Percentiles rank a stretch among this genome's conserved stretches.
phyloP scores from a whole-genome alignment of 352 stramenopile genomes.

The Pythium sp. region DNA sequence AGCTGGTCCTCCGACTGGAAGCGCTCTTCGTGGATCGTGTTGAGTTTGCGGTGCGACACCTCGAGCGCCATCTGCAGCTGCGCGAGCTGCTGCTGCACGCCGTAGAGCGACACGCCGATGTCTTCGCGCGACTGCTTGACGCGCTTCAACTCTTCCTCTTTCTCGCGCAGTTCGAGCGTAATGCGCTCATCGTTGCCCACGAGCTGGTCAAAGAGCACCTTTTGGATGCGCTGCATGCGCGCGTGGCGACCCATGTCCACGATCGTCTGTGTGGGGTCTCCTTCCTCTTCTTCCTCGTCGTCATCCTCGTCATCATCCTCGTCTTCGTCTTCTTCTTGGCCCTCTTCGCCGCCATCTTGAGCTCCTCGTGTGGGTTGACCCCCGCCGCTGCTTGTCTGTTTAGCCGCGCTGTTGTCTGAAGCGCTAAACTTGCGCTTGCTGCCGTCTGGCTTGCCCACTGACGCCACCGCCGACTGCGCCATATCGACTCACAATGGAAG shows the following conservation, averaged over 20 bases:
- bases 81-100: conserved; percentile 94
- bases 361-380: not conserved
- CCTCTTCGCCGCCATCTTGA: not conserved
- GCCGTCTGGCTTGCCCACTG: not conserved
- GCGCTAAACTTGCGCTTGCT: not conserved
- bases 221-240: conserved; percentile 84
- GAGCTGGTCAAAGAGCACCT: conserved; percentile 80
- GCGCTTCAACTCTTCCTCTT: conserved; percentile 69
- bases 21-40: conserved; percentile 54
- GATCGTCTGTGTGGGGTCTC: conserved; percentile 74
- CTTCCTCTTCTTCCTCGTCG: conserved; percentile 59
- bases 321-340: conserved; percentile 31
- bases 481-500: not conserved
- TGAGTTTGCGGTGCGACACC: conserved; percentile 70
- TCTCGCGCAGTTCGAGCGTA: conserved; percentile 70
- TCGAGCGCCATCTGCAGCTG: conserved; percentile 90
- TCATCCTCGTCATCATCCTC: conserved; percentile 44
- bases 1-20: conserved; percentile 71
- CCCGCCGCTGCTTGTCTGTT: not conserved
- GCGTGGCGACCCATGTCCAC: conserved; percentile 74
- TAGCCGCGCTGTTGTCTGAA: not conserved
- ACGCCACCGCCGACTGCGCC: not conserved
- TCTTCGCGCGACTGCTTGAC: conserved; percentile 81
- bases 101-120: conserved; percentile 91
- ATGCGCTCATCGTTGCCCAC: conserved; percentile 72